Conservation (phyloP, 2,329 filamentous ascomycete species). For the Aspergillus japonicus region DNA sequence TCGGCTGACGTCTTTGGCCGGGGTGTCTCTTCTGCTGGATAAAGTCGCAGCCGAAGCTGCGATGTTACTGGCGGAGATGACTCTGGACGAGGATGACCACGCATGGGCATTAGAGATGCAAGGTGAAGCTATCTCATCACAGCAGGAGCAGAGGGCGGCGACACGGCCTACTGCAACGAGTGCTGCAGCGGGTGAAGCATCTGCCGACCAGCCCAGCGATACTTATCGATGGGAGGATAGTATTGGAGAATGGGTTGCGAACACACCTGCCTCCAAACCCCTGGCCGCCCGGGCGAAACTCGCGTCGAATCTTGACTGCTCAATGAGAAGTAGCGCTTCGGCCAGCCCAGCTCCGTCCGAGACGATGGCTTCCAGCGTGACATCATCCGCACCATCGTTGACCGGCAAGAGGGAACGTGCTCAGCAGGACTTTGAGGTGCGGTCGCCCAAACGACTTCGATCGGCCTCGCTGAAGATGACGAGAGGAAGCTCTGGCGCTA, state of each 20-base stretch:
- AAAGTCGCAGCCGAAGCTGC: slow-evolving; percentile 41
- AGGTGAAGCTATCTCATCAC: slow-evolving; percentile 28
- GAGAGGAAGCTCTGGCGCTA: neutral
- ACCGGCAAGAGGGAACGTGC: slow-evolving; percentile 22
- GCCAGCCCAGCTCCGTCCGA: slow-evolving; percentile 20
- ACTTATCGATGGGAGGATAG: slow-evolving; percentile 56
- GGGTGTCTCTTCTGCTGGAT: slow-evolving; percentile 31
- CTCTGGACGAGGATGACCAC: slow-evolving; percentile 38
- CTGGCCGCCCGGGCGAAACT: slow-evolving; percentile 16
- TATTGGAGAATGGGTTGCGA: slow-evolving; percentile 57
- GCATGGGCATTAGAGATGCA: slow-evolving; percentile 42
- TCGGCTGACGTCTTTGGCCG: slow-evolving; percentile 19
- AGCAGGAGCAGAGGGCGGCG: slow-evolving; percentile 11
- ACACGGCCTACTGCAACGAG: slow-evolving; percentile 15
- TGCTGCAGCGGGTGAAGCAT: slow-evolving; percentile 16
- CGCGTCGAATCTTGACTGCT: slow-evolving; percentile 15
- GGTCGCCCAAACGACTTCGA: slow-evolving; percentile 26
- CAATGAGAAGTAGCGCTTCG: slow-evolving; percentile 28
- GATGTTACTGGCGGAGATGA: slow-evolving; percentile 42
- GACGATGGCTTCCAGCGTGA: slow-evolving; percentile 27
- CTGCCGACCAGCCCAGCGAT: slow-evolving; percentile 19
- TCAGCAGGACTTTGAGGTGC: slow-evolving; percentile 15
- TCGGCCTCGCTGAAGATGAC: slow-evolving; percentile 17
- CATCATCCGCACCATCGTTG: slow-evolving; percentile 31
- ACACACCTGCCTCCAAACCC: slow-evolving; percentile 42